Base-by-base conservation (phyloP, 2,329 filamentous ascomycete species). In the Nectriaceae sp. region DNA sequence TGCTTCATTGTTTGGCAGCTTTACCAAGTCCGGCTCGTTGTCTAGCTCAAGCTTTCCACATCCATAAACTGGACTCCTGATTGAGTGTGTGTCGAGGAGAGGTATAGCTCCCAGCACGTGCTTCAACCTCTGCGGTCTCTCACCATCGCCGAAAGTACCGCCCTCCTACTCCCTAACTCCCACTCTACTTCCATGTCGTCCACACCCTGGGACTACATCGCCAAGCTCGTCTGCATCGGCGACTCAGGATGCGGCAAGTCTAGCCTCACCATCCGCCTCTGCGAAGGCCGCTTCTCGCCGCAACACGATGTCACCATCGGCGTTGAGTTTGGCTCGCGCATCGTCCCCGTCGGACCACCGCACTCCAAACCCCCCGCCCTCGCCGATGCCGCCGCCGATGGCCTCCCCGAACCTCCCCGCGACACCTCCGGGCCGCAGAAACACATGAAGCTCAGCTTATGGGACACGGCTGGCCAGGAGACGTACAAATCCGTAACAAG, bases 271-370 rank as follows among this genome's bases (percentile, higher is more conserved):
- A 92, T 97, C 68, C 90, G 93, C 55, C 89, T 97, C 55, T 97
- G 93, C 76, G 93, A 97, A 79, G 92, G 92, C 63, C 90, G 93
- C 69, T 97, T 97, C 78, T 90, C 89, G 46, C 83, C 89, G 46
- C 89, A 94, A 68, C 93, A 97, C 80, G 92, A 97, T 78, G 93
- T 97, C 59, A 97, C 93, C 56, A 97, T 97, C 66, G 92, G 92
- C 59, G 92, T 97, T 55, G 93, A 97, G 70, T 97, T 97, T 70
- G 93, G 93, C 63, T 95, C 89, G 42, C 85, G 91, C 64, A 93
- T 96, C 67, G 89, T 96, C 46, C 88, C 92, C 48, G 92, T 96
- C 59, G 91, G 91, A 1, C 90, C 90, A 21, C 90, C 90, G 3
- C 87, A 90, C 64, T 66, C 57, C 48, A 40, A 54, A 44, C 43